Base-by-base conservation (phyloP, 306 rosid species). In the Cajanus cajan region DNA sequence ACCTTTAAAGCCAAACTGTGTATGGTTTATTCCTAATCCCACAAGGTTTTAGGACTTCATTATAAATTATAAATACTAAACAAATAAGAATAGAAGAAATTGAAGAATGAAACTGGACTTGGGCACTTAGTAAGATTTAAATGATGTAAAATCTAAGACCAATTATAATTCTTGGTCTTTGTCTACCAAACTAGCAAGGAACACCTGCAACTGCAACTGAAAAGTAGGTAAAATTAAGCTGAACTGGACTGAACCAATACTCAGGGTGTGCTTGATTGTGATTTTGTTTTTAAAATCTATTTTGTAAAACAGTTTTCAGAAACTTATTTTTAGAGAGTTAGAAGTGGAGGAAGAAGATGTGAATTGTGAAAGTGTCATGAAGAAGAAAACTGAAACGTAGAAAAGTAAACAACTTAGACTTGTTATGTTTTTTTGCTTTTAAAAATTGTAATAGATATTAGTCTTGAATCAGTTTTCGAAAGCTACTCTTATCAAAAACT, bases 131-230 rank as follows among this genome's bases (percentile, higher is more conserved):
- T 6, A 58, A 13, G 19, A 59, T 13, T 28, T 59, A 4, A 59
- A 59, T 59, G 39, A 33, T 74, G 51, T 14, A 78, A 78, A 78
- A 58, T 58, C 44, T 37, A 31, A 43, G 50, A 73, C 25, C 68
- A 66, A 37, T 16, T 57, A 21, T 51, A 51, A 15, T 39, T 19
- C 69, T 12, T 71, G 44, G 13, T 57, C 51, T 37, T n/a, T 47
- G 34, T 65, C 66, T 73, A 25, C 50, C 44, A 40, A 41, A 15
- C 51, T 50, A 33, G 54, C n/a, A 48, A 78, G 63, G 74, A 59
- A 34, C 34, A 16, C 43, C 24, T 22, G 31, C 31, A 28, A 28
- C 24, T 34, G 34, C 66, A 68, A 62, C 69, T 44, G 8, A 69
- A 36, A 78, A 77, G 9, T 36, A 47, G 16, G 59, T 21, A 44